Base-by-base conservation (phyloP, 108 stramenopile species). In the Ochromonas danica region DNA sequence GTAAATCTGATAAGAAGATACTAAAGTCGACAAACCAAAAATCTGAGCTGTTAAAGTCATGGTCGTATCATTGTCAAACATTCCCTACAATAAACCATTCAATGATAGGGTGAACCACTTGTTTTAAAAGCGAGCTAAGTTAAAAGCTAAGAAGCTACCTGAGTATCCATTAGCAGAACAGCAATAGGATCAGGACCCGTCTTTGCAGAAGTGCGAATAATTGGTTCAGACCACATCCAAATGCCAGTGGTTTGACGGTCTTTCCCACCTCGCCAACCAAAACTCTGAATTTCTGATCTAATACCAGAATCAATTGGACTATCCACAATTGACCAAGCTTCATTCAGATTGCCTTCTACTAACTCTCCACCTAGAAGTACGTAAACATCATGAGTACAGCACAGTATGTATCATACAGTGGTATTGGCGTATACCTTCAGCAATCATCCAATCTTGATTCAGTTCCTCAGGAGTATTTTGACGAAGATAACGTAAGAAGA, bases 51-150 rank as follows among this genome's bases (percentile, higher is more conserved):
- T 99, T 82, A 99, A 87, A 31, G 89, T 85, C 94, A 96, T 94
- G 45, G 93, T 94, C 0, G 96, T 97, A 78, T 97, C 95, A 83
- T 96, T 92, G 85, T 99, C 98, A 84, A 99, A 99, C 94, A 99
- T 95, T 43, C 98, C 98, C n/a, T n/a, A n/a, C n/a, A n/a, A n/a
- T n/a, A n/a, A n/a, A n/a, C n/a, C n/a, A 31, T 25, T 60, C 57
- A 60, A 22, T 60, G 22, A 25, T 25, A n/a, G n/a, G n/a, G n/a
- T n/a, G n/a, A n/a, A n/a, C 57, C 57, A 22, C 57, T 60, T 25
- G 25, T 60, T 25, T 60, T 25, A 22, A 22, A 60, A 60, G 25
- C 57, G 57, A 25, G 22, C 22, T 60, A 60, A 22, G 25, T 60
- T 25, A 22, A 60, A 25, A n/a, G n/a, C n/a, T n/a, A n/a, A n/a